Evolutionary conservation across 108 stramenopile genomes (phyloP).

Genomic region (Schizochytrium sp.): DNA sequence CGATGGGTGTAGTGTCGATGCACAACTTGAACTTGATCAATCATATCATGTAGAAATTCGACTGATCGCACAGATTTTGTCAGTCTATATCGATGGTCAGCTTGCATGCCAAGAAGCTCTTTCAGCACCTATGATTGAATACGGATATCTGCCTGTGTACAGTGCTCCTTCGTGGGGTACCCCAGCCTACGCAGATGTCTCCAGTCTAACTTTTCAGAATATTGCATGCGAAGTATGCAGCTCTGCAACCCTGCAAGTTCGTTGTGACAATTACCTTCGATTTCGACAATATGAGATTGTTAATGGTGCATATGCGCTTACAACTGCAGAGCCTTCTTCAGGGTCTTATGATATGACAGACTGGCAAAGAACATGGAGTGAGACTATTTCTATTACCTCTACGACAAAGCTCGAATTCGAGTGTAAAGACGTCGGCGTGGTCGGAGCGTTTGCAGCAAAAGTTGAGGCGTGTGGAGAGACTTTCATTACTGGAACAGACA

Average conservation of each 20-base stretch:
- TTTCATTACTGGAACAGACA: background rate
- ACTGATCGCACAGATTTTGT: background rate
- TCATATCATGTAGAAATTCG: background rate
- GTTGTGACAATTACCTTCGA: background rate
- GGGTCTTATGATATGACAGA: background rate
- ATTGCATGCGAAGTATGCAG: background rate
- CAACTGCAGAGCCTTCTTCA: background rate
- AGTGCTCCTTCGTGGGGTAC: background rate
- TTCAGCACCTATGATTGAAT: conserved; percentile 13
- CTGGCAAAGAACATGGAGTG: background rate
- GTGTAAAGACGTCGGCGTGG: conserved; percentile 1
- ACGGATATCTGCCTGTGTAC: background rate
- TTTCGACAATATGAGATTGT: background rate
- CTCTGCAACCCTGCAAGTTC: background rate
- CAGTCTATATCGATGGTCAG: conserved; percentile 3
- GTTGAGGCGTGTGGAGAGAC: background rate
- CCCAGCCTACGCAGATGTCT: background rate
- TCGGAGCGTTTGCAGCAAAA: conserved; percentile 2
- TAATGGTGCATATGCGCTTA: background rate
- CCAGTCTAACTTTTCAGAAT: background rate
- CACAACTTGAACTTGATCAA: background rate
- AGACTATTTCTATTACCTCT: background rate
- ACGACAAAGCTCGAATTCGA: background rate
- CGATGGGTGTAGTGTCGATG: background rate
- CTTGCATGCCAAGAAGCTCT: background rate